Percentiles rank a stretch among this genome's conserved stretches.
phyloP scores from a whole-genome alignment of 257 asterid species.

The Thymus mandschuricus region DNA sequence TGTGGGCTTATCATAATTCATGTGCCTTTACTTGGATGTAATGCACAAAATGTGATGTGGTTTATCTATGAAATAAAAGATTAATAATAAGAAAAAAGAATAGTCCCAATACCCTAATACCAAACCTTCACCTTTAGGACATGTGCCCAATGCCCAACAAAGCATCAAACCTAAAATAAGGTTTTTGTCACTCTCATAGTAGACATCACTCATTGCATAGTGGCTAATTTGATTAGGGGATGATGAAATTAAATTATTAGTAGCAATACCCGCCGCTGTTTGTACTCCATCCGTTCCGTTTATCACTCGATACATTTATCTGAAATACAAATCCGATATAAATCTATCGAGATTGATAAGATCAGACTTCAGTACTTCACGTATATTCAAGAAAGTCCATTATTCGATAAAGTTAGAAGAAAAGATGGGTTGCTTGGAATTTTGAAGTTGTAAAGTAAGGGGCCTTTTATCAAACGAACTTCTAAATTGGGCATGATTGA shows the following conservation, averaged over 20 bases:
- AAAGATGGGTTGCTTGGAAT: not conserved
- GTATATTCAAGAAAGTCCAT: too few species aligned
- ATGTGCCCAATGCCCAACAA: conserved; percentile 47
- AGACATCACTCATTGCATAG: conserved; percentile 22
- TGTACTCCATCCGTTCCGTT: not conserved
- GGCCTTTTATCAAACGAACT: conserved; percentile 16
- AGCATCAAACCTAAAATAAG: conserved; percentile 36
- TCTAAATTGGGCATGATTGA: conserved; percentile 37
- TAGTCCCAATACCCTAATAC: conserved; percentile 36
- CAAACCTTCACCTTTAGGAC: conserved; percentile 45
- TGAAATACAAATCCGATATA: too few species aligned
- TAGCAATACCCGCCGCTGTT: not conserved
- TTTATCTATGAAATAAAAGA: conserved; percentile 28
- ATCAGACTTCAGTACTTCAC: too few species aligned
- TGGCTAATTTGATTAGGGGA: conserved; percentile 2
- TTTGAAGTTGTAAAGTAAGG: conserved; percentile 21
- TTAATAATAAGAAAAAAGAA: conserved; percentile 28
- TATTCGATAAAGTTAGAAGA: not conserved
- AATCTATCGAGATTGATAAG: too few species aligned
- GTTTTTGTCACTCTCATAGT: conserved; percentile 51
- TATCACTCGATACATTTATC: too few species aligned
- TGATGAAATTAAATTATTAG: not conserved
- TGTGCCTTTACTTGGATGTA: conserved; percentile 35
- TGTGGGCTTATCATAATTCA: conserved; percentile 35
- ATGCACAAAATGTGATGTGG: conserved; percentile 34